Evolutionary conservation across 352 stramenopile genomes (phyloP), one percentile per base, ranked within the genome.

Genomic region (Phytophthora multivora): DNA sequence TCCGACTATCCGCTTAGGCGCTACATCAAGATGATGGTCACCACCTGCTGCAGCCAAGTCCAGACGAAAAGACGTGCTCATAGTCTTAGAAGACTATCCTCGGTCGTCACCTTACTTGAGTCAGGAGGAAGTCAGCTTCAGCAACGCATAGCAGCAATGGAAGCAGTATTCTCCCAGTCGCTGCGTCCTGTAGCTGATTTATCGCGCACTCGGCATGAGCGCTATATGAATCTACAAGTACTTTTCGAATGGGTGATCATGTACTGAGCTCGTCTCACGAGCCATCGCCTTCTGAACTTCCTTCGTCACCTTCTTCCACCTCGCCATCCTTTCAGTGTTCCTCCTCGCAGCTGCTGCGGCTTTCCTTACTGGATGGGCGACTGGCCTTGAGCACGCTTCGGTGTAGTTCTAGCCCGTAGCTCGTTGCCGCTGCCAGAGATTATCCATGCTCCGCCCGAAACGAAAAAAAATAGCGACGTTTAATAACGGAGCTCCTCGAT

Each of bases 341-440:
- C n/a, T n/a, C n/a, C n/a, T n/a, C n/a, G 41, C 35, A 66, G 26
- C 55, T 54, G 55, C 48, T 16, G 40, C 49, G 35, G 48, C 55
- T 60, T 55, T 59, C 45, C 60, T 60, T 21, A 15, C 3, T 47
- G 49, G 49, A 1, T 51, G 43, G 23, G 25, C 23, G 11, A 49
- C 42, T 35, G 42, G 18, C 40, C n/a, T 19, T 4, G 15, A 19
- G 16, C 38, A 16, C 28, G 9, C 28, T 33, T 13, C 9, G 8
- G 28, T 13, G 28, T 33, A 33, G 28, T 43, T 43, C 38, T 21
- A 43, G 38, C 16, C 9, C 16, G 11, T 28, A 47, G 40, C 35
- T 56, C 33, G 8, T 36, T 15, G 38, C 23, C 21, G 19, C n/a
- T n/a, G 31, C 49, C 35, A 11, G 6, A 19, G 41, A 41, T 40